Conservation (phyloP, 805 yeast genomes). For the Grigorovia transvaalensis region DNA sequence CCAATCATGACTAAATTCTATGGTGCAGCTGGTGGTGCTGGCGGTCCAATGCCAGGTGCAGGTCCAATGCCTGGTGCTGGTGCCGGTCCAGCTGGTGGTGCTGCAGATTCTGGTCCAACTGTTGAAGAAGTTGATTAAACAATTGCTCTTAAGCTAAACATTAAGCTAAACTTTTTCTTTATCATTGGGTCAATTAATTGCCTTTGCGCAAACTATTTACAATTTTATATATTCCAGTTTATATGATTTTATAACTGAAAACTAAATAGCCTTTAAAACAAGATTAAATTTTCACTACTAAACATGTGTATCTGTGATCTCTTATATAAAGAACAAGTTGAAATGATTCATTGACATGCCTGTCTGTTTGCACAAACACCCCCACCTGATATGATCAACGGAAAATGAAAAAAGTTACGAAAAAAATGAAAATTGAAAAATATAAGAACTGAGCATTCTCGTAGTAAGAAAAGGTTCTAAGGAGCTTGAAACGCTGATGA, state of each 20-base stretch:
- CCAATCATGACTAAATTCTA: constrained; percentile 96
- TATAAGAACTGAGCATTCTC: no score
- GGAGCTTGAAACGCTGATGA: no score
- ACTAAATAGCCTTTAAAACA: not conserved
- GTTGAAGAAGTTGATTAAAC: constrained; percentile 77
- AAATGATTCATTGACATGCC: no score
- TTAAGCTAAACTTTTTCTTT: not conserved
- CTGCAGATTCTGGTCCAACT: constrained; percentile 52
- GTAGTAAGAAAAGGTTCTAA: no score
- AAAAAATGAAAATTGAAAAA: no score
- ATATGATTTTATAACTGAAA: not conserved
- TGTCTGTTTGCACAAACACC: no score
- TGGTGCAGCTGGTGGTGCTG: constrained; percentile 80
- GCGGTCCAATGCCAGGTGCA: constrained; percentile 41
- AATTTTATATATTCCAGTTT: not conserved
- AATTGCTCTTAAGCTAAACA: not conserved
- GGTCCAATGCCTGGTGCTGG: constrained; percentile 42
- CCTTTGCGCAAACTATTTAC: not conserved
- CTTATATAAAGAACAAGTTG: no score
- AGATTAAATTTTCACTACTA: no score
- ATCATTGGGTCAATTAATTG: not conserved
- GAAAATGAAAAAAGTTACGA: no score
- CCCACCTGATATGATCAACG: no score
- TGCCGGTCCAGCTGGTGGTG: constrained; percentile 36
- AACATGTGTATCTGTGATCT: no score